These are phyloP conservation scores for Fraxinus excelsior DNA, from an alignment of 257 asterid species.

Conservation along the genomic window DNA sequence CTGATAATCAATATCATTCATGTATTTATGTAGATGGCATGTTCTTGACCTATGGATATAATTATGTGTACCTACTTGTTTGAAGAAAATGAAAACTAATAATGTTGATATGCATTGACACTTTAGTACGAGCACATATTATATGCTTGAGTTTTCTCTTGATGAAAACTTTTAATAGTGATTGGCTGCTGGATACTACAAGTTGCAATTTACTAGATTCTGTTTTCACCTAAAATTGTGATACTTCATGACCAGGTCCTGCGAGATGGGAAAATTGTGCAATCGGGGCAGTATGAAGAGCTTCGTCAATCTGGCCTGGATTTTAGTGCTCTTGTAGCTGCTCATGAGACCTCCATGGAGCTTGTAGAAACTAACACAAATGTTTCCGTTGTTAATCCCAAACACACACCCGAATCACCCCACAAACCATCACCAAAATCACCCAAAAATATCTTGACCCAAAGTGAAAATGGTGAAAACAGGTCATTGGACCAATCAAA, in stretches of 20 bases:
- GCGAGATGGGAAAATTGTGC: constrained; percentile 68
- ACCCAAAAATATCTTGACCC: constrained; percentile 23
- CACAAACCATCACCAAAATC: constrained; percentile 30
- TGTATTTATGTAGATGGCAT: not conserved
- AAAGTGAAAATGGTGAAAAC: constrained; percentile 30
- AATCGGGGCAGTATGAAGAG: constrained; percentile 64
- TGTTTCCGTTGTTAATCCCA: not conserved
- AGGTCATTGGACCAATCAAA: constrained; percentile 29
- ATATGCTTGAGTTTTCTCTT: not conserved
- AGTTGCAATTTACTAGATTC: not conserved
- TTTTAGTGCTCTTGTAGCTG: constrained; percentile 64
- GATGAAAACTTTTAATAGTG: not conserved
- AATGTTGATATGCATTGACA: not conserved
- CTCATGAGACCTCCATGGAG: constrained; percentile 69
- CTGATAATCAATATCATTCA: not conserved
- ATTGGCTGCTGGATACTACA: not conserved
- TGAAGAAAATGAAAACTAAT: not conserved
- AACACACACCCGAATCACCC: constrained; percentile 23
- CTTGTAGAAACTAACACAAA: constrained; percentile 45
- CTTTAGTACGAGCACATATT: not conserved
- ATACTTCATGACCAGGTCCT: constrained; percentile 45
- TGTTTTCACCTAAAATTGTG: not conserved
- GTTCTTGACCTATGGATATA: not conserved
- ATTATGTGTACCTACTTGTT: not conserved
- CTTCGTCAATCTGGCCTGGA: constrained; percentile 50